Base-by-base conservation (phyloP, 495 filamentous ascomycete species). In the Penicillium silybi region DNA sequence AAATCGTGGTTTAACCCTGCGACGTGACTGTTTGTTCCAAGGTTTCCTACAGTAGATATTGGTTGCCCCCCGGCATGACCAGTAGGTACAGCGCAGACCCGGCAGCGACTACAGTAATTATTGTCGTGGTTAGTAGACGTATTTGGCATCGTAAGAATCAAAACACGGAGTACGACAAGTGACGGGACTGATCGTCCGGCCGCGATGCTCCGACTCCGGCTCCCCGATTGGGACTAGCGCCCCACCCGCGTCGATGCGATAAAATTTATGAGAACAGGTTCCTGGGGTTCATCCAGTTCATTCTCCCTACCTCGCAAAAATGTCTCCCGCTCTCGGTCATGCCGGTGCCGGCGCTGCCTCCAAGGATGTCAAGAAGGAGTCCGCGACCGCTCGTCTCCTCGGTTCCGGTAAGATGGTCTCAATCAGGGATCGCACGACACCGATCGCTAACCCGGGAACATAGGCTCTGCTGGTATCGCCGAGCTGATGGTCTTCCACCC, bases 401-500 rank as follows among this genome's bases (percentile, higher is more conserved):
- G 93, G 93, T 58, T 96, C 93, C 48, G 93, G 93, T 96, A 82
- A 43, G 44, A 32, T 9, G 27, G 16, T 6, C 6, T 19, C 41
- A 23, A 0, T 15, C 27, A 7, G 8, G 1, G 59, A 19, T 48
- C 40, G 22, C 38, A 49, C 37, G 22, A 37, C 29, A 37, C 48
- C 42, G 44, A 39, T 54, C 40, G 46, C 62, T 67, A 44, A 72
- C 43, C 51, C 22, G 50, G 40, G 39, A 41, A 27, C 61, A 15
- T 59, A 98, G 93, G 90, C 58, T 88, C 82, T 66, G 91, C 93
- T 57, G 93, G 93, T 76, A 95, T 99, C 72, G 86, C 95, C 56
- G 93, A 99, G 72, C 77, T 99, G 62, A 83, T 92, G 65, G 83
- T 99, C 67, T 99, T 99, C 78, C 92, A 97, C 70, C 92, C 92